Evolutionary conservation across 805 yeast genomes (phyloP).

Genomic region (Middelhovenomyces tepae): DNA sequence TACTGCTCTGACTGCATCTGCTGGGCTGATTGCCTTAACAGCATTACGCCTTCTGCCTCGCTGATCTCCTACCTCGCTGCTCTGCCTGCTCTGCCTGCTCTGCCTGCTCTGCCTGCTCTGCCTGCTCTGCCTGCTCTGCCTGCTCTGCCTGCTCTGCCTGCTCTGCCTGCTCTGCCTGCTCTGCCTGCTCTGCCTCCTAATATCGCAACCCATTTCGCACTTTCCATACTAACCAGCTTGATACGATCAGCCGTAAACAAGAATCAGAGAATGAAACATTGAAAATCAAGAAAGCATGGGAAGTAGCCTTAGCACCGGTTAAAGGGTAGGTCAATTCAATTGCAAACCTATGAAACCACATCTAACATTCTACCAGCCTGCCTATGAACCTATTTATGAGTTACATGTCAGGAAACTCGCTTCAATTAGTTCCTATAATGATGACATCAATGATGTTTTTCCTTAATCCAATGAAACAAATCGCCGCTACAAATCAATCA

Average conservation of each 20-base stretch:
- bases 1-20: no score
- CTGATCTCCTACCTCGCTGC: no score
- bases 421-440: slow-evolving; percentile 84
- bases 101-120: neutral
- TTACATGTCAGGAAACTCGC: slow-evolving; percentile 83
- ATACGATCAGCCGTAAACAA: no score
- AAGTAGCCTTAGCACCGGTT: slow-evolving; percentile 70
- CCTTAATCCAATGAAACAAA: slow-evolving; percentile 61
- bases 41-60: no score
- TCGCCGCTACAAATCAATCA: slow-evolving; percentile 45
- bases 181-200: neutral
- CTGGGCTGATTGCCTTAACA: no score
- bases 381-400: slow-evolving; percentile 89
- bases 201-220: neutral
- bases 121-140: neutral
- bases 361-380: no score
- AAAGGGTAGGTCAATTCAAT: no score
- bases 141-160: neutral
- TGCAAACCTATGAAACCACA: no score
- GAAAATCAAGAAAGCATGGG: slow-evolving; percentile 69
- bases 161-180: neutral
- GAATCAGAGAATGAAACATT: no score
- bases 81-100: no score
- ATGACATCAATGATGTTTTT: slow-evolving; percentile 80
- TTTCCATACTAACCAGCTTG: no score